A percentile compares a stretch with the other conserved stretches of the same genome.
Conservation (phyloP, 2,329 filamentous ascomycete genomes). For the Epichloe baconii region DNA sequence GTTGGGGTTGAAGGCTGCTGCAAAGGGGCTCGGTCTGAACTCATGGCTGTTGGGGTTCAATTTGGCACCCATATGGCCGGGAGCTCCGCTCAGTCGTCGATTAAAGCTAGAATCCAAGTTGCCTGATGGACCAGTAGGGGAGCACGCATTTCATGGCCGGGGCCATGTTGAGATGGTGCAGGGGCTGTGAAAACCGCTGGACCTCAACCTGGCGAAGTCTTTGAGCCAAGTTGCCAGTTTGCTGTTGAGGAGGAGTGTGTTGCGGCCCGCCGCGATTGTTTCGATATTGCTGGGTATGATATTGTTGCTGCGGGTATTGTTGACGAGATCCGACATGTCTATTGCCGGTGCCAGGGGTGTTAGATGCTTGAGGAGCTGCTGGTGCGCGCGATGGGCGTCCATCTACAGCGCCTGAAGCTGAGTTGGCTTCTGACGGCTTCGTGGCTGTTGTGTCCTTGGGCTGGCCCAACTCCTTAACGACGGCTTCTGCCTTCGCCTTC, state of each 20-base stretch:
- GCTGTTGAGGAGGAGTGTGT: conserved; percentile 26
- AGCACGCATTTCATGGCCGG: conserved; percentile 52
- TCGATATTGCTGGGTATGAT: conserved; percentile 34
- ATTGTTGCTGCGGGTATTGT: conserved; percentile 32
- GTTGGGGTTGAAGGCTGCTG: conserved; percentile 67
- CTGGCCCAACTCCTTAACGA: conserved; percentile 29
- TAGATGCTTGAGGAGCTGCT: conserved; percentile 19
- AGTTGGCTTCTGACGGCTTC: conserved; percentile 19
- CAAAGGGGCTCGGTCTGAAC: conserved; percentile 74
- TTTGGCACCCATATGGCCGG: conserved; percentile 39
- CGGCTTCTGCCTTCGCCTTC: conserved; percentile 38
- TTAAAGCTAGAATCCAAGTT: conserved; percentile 37
- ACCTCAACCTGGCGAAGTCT: conserved; percentile 40
- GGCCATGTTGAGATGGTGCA: conserved; percentile 33
- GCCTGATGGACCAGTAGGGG: conserved; percentile 65
- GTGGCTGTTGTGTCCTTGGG: conserved; percentile 30
- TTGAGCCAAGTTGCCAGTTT: conserved; percentile 33
- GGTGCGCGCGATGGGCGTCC: conserved; percentile 20
- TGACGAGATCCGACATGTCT: conserved; percentile 37
- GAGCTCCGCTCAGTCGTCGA: conserved; percentile 38
- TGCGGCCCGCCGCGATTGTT: conserved; percentile 33
- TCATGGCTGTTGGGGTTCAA: conserved; percentile 58
- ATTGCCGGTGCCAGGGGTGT: conserved; percentile 14
- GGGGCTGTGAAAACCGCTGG: conserved; percentile 34
- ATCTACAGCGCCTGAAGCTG: conserved; percentile 13